Evolutionary conservation across 2,329 filamentous ascomycete genomes (phyloP), one percentile per base, ranked within the genome.

Genomic region (Fusarium phyllophilum): DNA sequence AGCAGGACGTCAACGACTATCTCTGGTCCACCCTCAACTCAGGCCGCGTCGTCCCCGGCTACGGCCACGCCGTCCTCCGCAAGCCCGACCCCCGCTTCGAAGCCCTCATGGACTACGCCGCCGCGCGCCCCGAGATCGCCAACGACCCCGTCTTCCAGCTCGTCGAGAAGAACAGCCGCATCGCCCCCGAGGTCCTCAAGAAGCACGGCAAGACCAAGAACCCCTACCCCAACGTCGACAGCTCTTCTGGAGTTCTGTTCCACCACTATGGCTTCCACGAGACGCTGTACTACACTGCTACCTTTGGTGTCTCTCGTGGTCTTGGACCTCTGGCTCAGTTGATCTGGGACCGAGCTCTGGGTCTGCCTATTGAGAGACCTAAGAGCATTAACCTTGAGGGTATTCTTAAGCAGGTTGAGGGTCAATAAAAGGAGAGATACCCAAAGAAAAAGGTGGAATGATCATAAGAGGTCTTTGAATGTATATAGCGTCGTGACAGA

Each of bases 141-240:
- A 85, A 89, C 54, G 93, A 98, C 83, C 95, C 96, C 4, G 92
- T 98, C 72, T 98, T 97, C 91, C 90, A 94, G 84, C 91, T 99
- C 17, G 96, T 99, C 63, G 93, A 95, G 89, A 92, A 93, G 86
- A 98, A 97, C 87, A 95, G 93, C 75, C 92, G 95, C 80, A 92
- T 99, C 73, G 96, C 96, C 1, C 96, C 96, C 22, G 89, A 90
- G 59, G 96, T 99, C 26, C 88, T 99, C 78, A 96, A 91, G 79
- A 91, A 98, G 86, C 96, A 99, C 82, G 96, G 96, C 83, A 98
- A 98, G 92, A 97, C 95, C 76, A 97, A 97, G 89, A 97, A 97
- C 86, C 95, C 96, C 5, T 97, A 96, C 85, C 96, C 96, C 74
- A 99, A 99, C 82, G 96, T 99, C 71, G 96, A 99, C 84, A 95